Base-by-base conservation (phyloP, 768 basidiomycete species). In the Heimioporus sp. region DNA sequence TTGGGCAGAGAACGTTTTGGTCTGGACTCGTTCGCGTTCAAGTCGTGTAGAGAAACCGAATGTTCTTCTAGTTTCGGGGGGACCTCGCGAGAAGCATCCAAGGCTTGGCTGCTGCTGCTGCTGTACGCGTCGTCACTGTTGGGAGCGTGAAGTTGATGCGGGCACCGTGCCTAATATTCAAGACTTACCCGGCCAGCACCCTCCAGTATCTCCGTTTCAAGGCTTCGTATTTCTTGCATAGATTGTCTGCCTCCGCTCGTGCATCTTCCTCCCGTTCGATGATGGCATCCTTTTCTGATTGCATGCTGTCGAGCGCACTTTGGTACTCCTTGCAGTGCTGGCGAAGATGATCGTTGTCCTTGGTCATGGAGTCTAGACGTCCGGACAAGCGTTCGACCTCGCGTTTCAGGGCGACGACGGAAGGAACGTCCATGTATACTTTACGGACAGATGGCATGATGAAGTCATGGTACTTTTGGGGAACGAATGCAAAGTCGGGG, bases 381-480 rank as follows among this genome's bases (percentile, higher is more conserved):
- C 56, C 63, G 30, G 77, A 74, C 20, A 79, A 67, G 15, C 55
- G 45, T 2, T 67, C 63, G 11, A 78, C 64, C 47, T 76, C 69
- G 19, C 65, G 68, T 37, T 71, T 53, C 54, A 61, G 39, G 5
- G 43, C 32, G 8, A 35, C 34, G 15, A 60, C 19, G 15, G 67
- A 70, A n/a, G 67, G 48, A 19, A 72, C 55, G 51, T 82, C 81
- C 49, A 85, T 67, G 54, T 75, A 79, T 15, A 87, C 68, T 50
- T 67, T 79, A 40, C 85, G 81, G 32, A 87, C 75, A 48, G 79
- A 73, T 13, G 85, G 81, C 1, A 76, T 72, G 44, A 86, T 62
- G 59, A 83, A 79, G 5, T 75, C 74, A n/a, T 79, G 80, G 34
- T 86, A 75, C 54, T 84, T 77, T n/a, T 72, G 61, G 15, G 86